Evolutionary conservation across 768 basidiomycete species (phyloP), one percentile per base, ranked within the genome.

Genomic region (Lentinula lateritia): DNA sequence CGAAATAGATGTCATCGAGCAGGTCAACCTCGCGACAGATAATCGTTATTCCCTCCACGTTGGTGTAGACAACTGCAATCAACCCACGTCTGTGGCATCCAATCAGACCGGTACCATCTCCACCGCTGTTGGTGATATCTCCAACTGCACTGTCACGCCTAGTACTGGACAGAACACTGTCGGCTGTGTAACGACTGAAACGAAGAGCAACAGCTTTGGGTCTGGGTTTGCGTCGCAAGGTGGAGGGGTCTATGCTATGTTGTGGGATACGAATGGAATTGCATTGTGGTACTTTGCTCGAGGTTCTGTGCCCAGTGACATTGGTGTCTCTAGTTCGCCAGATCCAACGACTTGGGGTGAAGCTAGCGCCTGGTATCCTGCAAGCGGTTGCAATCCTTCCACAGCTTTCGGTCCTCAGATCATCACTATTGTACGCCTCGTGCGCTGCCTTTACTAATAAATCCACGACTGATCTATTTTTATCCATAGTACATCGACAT

Each of bases 211-310:
- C 62, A 80, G 79, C 15, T 87, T 84, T 66, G 87, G 87, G 15
- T 69, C 72, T n/a, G 76, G 73, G 34, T 89, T 88, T 74, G 88
- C 88, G 68, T 70, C 64, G 16, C 79, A 74, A 63, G 78, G 79
- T 8, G 87, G 87, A 46, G 87, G 87, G 66, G 86, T 88, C 59
- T 88, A 84, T 68, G 83, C 82, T 52, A 83, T 80, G 79, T 73
- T 74, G 53, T 87, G 85, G 85, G 78, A 78, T 68, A 70, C 73
- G 63, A 65, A 69, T 50, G 88, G 87, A 46, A 81, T 89, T 66
- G 72, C 77, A 28, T 69, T 86, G 60, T 87, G 75, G 75, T 88
- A 80, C 74, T 60, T 90, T 73, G 75, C 79, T 12, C 80, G 88
- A 58, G 69, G 69, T 60, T 73, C 75, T 39, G 83, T 88, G 63